Conservation (phyloP, 176 grass and related monocot genomes). For the Avena sativa region DNA sequence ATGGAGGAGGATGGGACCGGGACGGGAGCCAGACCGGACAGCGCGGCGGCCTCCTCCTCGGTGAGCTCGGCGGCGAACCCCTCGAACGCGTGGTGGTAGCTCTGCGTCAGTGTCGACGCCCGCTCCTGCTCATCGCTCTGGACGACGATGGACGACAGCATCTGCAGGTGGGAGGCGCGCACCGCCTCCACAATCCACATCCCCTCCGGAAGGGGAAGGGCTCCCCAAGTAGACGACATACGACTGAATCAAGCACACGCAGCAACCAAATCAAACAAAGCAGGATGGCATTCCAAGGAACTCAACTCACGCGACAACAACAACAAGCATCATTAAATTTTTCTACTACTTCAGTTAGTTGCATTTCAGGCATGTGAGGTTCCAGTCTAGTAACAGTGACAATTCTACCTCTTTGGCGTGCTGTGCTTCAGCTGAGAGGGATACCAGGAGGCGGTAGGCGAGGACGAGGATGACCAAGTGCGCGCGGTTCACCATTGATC, state of each 20-base stretch:
- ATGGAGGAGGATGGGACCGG: background rate
- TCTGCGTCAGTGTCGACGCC: conserved; percentile 60
- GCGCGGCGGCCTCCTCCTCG: conserved; percentile 71
- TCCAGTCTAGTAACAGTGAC: background rate
- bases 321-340: background rate
- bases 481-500: conserved; percentile 56
- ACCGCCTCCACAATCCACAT: conserved; percentile 53
- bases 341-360: background rate
- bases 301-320: background rate
- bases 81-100: conserved; percentile 90
- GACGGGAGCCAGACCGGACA: conserved; percentile 58
- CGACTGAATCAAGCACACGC: conserved; percentile 50
- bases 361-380: conserved; percentile 1
- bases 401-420: conserved; percentile 55
- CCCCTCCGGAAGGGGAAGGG: conserved; percentile 19
- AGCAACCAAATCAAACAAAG: background rate
- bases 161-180: conserved; percentile 71
- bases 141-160: conserved; percentile 73
- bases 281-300: background rate
- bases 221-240: conserved; percentile 94
- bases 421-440: conserved; percentile 48
- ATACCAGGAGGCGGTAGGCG: conserved; percentile 57
- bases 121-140: conserved; percentile 65
- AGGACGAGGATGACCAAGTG: conserved; percentile 66
- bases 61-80: conserved; percentile 87